phyloP scores from a whole-genome alignment of 129 eudicot genomes.

The carrot (Daucus carota) region DNA sequence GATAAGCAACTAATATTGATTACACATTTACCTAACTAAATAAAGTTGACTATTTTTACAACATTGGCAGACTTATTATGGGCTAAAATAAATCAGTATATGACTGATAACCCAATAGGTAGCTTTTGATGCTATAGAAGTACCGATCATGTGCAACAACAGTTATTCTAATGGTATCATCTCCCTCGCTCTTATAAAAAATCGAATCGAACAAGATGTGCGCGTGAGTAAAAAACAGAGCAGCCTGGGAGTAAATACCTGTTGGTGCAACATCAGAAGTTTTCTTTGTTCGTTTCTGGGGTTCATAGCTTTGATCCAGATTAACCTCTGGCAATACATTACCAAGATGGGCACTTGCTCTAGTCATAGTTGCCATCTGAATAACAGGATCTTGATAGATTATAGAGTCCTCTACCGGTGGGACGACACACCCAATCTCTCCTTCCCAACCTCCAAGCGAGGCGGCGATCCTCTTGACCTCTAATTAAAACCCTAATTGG shows the following conservation, averaged over 20 bases:
- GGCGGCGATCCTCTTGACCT: too few relatives aligned
- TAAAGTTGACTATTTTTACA: background rate
- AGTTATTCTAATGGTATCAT: background rate
- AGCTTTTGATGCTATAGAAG: background rate
- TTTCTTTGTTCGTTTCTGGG: conserved; percentile 64
- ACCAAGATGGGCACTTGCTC: conserved; percentile 96
- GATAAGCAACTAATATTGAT: background rate
- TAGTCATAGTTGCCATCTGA: conserved; percentile 52
- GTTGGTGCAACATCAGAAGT: conserved; percentile 44
- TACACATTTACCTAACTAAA: background rate
- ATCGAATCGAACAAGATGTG: too few relatives aligned
- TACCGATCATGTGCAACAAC: conserved; percentile 4
- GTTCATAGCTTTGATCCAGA: conserved; percentile 71
- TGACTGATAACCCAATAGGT: background rate
- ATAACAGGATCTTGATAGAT: conserved; percentile 56
- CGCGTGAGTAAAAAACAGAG: background rate
- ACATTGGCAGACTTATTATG: background rate
- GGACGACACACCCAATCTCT: too few relatives aligned
- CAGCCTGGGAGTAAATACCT: conserved; percentile 35
- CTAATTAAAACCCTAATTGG: too few relatives aligned
- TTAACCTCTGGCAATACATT: conserved; percentile 89
- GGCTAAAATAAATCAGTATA: background rate
- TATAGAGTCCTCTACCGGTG: conserved; percentile 35
- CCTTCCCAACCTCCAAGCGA: too few relatives aligned
- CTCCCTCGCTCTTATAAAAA: too few relatives aligned